Percentiles rank a stretch among this genome's conserved stretches.
Conservation (phyloP, 495 filamentous ascomycete genomes). For the Tetracladium setigerum region DNA sequence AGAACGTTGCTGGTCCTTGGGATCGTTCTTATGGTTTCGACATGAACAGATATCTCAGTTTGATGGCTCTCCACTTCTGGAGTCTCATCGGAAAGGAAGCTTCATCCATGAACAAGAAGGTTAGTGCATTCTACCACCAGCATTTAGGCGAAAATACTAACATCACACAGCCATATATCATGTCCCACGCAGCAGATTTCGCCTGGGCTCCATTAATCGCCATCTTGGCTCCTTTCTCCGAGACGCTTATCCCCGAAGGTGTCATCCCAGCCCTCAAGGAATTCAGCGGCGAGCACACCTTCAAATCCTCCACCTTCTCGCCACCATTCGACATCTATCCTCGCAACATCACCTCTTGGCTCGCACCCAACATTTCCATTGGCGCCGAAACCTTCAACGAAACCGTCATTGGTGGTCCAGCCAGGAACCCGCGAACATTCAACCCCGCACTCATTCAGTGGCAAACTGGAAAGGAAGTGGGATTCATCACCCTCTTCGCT, state of each 20-base stretch:
- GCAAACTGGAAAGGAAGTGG: constrained; percentile 21
- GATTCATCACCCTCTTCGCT: constrained; percentile 20
- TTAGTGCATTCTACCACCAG: not conserved
- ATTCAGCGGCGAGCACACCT: constrained; percentile 31
- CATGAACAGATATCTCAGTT: constrained; percentile 33
- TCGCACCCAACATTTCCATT: constrained; percentile 31
- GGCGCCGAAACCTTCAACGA: constrained; percentile 32
- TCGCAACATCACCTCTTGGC: constrained; percentile 32
- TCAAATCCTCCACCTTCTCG: constrained; percentile 27
- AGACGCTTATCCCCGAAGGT: constrained; percentile 18
- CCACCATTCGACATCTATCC: constrained; percentile 33
- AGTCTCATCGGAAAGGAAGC: constrained; percentile 26
- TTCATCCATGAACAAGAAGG: constrained; percentile 12
- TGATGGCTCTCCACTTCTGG: constrained; percentile 32
- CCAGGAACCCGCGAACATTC: constrained; percentile 27
- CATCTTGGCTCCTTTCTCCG: constrained; percentile 23
- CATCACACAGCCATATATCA: constrained; percentile 15
- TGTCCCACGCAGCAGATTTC: constrained; percentile 34
- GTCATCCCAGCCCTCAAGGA: constrained; percentile 18
- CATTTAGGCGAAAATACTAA: not conserved
- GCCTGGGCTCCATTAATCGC: constrained; percentile 31
- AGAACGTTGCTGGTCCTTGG: constrained; percentile 37
- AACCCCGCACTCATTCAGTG: constrained; percentile 35
- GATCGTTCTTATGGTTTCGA: constrained; percentile 36
- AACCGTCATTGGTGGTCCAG: constrained; percentile 29